Conservation (phyloP, 2,329 filamentous ascomycete genomes). For the Coniochaeta pulveracea region DNA sequence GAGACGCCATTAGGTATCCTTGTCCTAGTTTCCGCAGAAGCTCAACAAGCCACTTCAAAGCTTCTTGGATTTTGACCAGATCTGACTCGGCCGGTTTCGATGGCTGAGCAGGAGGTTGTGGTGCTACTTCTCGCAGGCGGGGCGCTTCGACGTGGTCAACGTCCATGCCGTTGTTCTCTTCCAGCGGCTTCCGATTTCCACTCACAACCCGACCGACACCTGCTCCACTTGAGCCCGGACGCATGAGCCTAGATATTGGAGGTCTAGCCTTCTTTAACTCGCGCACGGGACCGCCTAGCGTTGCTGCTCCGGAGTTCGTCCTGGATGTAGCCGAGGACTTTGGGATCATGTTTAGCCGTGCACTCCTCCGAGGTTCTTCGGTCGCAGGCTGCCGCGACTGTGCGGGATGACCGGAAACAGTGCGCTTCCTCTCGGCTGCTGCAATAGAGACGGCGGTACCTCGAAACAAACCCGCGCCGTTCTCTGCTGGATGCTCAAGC, state of each 20-base stretch:
- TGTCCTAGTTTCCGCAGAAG: slow-evolving; percentile 71
- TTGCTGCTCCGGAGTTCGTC: slow-evolving; percentile 43
- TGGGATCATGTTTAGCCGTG: slow-evolving; percentile 57
- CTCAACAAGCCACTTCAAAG: slow-evolving; percentile 65
- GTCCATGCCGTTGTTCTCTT: slow-evolving; percentile 58
- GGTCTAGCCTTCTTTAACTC: slow-evolving; percentile 80
- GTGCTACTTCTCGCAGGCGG: slow-evolving; percentile 28
- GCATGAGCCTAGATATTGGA: slow-evolving; percentile 53
- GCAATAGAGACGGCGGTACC: slow-evolving; percentile 25
- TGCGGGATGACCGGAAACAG: slow-evolving; percentile 73
- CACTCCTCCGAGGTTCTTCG: slow-evolving; percentile 60
- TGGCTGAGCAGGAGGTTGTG: slow-evolving; percentile 21
- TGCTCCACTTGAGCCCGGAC: slow-evolving; percentile 46
- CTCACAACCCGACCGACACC: slow-evolving; percentile 74
- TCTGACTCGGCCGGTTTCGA: slow-evolving; percentile 38
- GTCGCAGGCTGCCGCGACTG: slow-evolving; percentile 35
- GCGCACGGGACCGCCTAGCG: slow-evolving; percentile 49
- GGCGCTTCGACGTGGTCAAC: slow-evolving; percentile 53
- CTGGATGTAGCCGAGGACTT: slow-evolving; percentile 59
- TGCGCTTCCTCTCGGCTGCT: slow-evolving; percentile 68
- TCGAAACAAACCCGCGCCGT: slow-evolving; percentile 21
- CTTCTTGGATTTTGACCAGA: slow-evolving; percentile 58
- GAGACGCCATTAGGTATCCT: slow-evolving; percentile 67
- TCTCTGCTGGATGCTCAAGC: slow-evolving; percentile 24
- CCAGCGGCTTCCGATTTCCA: slow-evolving; percentile 69